These are phyloP conservation scores for Plenodomus biglobosus DNA, from an alignment of 2,329 filamentous ascomycete species.

Conservation along the genomic window DNA sequence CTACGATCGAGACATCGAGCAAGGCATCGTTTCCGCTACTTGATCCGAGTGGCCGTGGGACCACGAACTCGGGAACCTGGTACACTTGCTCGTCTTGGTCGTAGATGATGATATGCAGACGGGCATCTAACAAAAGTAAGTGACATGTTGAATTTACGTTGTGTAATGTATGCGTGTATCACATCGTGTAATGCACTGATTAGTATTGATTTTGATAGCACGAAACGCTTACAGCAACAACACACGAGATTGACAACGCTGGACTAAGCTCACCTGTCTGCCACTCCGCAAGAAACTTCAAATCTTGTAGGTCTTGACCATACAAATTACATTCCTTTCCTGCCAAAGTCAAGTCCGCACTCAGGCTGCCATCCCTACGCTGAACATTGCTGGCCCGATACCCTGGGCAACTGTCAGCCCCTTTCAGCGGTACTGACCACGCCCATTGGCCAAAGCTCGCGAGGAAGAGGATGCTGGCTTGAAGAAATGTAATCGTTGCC, in stretches of 20 bases:
- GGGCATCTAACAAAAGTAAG: slow-evolving; percentile 51
- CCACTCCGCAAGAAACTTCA: slow-evolving; percentile 62
- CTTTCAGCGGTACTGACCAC: slow-evolving; percentile 22
- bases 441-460: slow-evolving; percentile 23
- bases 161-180: neutral
- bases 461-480: slow-evolving; percentile 25
- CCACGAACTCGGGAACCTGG: slow-evolving; percentile 69
- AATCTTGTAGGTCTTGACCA: slow-evolving; percentile 56
- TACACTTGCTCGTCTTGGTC: slow-evolving; percentile 70
- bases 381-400: slow-evolving; percentile 65
- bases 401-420: slow-evolving; percentile 59
- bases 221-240: neutral
- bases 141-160: neutral
- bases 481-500: slow-evolving; percentile 24
- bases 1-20: slow-evolving; percentile 57
- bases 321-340: slow-evolving; percentile 64
- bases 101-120: slow-evolving; percentile 72
- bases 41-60: slow-evolving; percentile 59
- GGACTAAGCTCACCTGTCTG: slow-evolving; percentile 53
- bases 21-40: slow-evolving; percentile 41
- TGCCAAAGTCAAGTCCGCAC: slow-evolving; percentile 69
- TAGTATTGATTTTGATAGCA: neutral
- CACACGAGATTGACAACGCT: neutral
- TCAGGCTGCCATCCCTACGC: slow-evolving; percentile 57
- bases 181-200: neutral